These are phyloP conservation scores for Leishmania mexicana DNA, from an alignment of 208 protist species.

Conservation along the genomic window DNA sequence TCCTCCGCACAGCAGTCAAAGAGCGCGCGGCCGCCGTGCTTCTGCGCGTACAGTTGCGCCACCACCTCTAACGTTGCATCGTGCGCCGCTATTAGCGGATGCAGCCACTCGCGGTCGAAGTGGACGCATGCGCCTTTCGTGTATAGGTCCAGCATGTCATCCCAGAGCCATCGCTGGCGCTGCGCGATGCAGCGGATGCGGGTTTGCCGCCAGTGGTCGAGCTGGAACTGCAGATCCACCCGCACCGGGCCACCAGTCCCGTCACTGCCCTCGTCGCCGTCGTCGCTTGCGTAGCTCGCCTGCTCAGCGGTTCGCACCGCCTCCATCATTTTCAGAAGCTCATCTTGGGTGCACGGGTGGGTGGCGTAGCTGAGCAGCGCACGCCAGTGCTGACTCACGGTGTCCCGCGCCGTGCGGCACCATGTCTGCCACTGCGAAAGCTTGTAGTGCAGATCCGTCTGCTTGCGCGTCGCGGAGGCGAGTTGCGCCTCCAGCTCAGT, in stretches of 20 bases:
- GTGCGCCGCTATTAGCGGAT: conserved; percentile 43
- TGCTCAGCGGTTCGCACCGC: conserved; percentile 31
- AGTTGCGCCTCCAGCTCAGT: conserved; percentile 31
- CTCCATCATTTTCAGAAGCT: conserved; percentile 29
- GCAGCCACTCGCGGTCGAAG: conserved; percentile 45
- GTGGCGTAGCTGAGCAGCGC: conserved; percentile 43
- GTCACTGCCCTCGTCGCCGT: conserved; percentile 8
- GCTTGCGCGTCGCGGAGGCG: conserved; percentile 19
- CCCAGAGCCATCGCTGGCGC: conserved; percentile 50
- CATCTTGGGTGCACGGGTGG: conserved; percentile 28
- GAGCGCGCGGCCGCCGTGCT: conserved; percentile 38
- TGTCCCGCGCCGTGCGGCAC: conserved; percentile 32
- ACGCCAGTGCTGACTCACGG: conserved; percentile 31
- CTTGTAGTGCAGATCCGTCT: conserved; percentile 31
- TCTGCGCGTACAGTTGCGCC: conserved; percentile 36
- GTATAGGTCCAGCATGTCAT: conserved; percentile 49
- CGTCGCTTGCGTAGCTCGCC: conserved; percentile 11
- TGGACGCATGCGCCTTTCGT: conserved; percentile 35
- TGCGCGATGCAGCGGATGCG: conserved; percentile 25
- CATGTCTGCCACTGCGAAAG: conserved; percentile 25
- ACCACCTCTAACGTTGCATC: conserved; percentile 37
- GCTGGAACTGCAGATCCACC: conserved; percentile 35
- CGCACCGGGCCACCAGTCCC: conserved; percentile 20
- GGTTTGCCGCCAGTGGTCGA: conserved; percentile 34
- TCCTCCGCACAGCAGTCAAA: conserved; percentile 54